Conservation (phyloP, 1,139 yeast genomes). For the Hyphopichia khmerensis region DNA sequence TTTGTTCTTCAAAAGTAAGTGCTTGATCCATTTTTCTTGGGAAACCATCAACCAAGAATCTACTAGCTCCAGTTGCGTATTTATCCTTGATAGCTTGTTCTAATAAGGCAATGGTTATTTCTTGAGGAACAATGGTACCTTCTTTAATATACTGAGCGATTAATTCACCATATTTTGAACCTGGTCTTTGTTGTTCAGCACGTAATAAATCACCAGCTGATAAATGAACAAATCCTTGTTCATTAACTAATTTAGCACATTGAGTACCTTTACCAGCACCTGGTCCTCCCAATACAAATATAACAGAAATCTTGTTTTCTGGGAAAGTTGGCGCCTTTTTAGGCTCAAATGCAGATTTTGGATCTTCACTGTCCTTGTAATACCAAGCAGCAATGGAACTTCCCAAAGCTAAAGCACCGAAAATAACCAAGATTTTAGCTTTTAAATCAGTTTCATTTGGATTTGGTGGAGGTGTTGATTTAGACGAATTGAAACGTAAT, state of each 20-base stretch:
- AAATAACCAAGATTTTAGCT: slow-evolving; percentile 26
- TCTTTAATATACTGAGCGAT: slow-evolving; percentile 83
- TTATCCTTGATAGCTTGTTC: slow-evolving; percentile 72
- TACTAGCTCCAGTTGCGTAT: slow-evolving; percentile 46
- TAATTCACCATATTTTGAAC: slow-evolving; percentile 81
- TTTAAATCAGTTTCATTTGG: slow-evolving; percentile 1
- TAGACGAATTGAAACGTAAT: neutral
- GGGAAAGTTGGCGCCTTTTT: slow-evolving; percentile 45
- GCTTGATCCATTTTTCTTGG: slow-evolving; percentile 99
- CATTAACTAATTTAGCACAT: slow-evolving; percentile 78
- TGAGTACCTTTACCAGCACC: slow-evolving; percentile 99
- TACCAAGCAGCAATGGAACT: slow-evolving; percentile 46
- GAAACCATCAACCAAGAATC: slow-evolving; percentile 89
- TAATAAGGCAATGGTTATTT: slow-evolving; percentile 82
- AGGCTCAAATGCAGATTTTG: slow-evolving; percentile 50
- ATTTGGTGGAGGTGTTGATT: slow-evolving; percentile 12
- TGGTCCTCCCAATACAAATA: slow-evolving; percentile 87
- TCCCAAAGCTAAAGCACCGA: slow-evolving; percentile 45
- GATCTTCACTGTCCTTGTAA: slow-evolving; percentile 40
- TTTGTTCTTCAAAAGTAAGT: slow-evolving; percentile 76
- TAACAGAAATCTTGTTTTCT: slow-evolving; percentile 67
- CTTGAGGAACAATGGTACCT: slow-evolving; percentile 94
- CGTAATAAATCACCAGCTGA: slow-evolving; percentile 94
- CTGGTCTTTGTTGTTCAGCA: slow-evolving; percentile 83
- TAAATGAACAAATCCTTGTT: slow-evolving; percentile 80